Conservation (phyloP, 192 early-diverging fungal genomes). For the Rhizophagus clarus region DNA sequence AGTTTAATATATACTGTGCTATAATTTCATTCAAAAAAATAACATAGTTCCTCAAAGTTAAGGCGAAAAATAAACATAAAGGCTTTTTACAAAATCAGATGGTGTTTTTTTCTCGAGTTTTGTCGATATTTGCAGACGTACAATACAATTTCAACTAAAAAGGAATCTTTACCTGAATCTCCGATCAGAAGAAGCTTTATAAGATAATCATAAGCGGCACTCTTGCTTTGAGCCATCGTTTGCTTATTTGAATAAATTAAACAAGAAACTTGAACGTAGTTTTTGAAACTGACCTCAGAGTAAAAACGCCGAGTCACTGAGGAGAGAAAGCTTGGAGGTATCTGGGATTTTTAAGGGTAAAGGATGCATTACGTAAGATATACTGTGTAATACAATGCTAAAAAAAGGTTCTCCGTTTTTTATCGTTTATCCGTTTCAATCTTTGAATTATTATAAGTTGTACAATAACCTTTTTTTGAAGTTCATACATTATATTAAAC, state of each 20-base stretch:
- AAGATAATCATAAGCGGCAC: slow-evolving; percentile 97
- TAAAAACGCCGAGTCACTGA: too few species aligned
- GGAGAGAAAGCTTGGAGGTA: too few species aligned
- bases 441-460: too few species aligned
- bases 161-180: slow-evolving; percentile 76
- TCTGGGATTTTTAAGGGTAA: too few species aligned
- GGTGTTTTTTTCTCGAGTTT: background rate
- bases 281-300: too few species aligned
- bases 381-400: too few species aligned
- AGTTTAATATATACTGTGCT: background rate
- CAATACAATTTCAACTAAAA: background rate
- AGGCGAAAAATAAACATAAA: background rate
- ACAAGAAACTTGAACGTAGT: background rate
- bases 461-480: too few species aligned
- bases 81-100: background rate
- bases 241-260: background rate
- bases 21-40: background rate
- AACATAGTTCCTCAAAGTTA: background rate
- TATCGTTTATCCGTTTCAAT: too few species aligned
- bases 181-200: slow-evolving; percentile 99
- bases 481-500: too few species aligned
- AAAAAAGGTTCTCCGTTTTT: too few species aligned
- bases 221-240: slow-evolving; percentile 78
- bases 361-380: too few species aligned
- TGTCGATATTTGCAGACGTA: background rate